These are phyloP conservation scores for Solanum peruvianum DNA, from an alignment of 257 asterid species.

Conservation along the genomic window DNA sequence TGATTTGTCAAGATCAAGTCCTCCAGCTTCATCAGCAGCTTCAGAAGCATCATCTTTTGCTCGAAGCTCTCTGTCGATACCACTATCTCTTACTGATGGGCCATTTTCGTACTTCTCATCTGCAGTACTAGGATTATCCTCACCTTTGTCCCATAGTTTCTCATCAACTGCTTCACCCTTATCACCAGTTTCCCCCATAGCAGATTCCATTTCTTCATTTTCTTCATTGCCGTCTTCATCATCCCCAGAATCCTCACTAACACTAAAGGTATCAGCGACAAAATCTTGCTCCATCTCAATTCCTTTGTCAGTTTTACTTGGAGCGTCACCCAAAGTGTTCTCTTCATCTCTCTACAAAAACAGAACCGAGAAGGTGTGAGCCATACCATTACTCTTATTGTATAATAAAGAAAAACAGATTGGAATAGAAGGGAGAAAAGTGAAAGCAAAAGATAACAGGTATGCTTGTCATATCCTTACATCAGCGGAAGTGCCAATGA, in stretches of 20 bases:
- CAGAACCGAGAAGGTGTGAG: not conserved
- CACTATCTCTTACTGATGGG: slow-evolving; percentile 47
- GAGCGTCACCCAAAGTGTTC: slow-evolving; percentile 36
- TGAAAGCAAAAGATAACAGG: not conserved
- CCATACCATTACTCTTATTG: not conserved
- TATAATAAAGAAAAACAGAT: not conserved
- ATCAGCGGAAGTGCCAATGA: slow-evolving; percentile 57
- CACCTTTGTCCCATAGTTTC: slow-evolving; percentile 45
- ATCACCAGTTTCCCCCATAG: slow-evolving; percentile 71
- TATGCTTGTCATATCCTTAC: slow-evolving; percentile 20
- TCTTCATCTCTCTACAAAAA: slow-evolving; percentile 52
- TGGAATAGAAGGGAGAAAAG: not conserved
- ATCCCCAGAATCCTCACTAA: slow-evolving; percentile 69
- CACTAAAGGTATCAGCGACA: slow-evolving; percentile 45
- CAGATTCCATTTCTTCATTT: slow-evolving; percentile 68
- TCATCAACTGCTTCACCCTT: slow-evolving; percentile 64
- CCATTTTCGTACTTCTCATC: slow-evolving; percentile 74
- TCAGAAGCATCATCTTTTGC: slow-evolving; percentile 53
- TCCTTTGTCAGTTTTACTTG: slow-evolving; percentile 63
- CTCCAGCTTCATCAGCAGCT: slow-evolving; percentile 30
- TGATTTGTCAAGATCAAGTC: slow-evolving; percentile 25
- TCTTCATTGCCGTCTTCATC: slow-evolving; percentile 42
- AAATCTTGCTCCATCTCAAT: slow-evolving; percentile 95
- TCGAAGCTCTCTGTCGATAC: slow-evolving; percentile 58
- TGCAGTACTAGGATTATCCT: slow-evolving; percentile 18